Percentiles rank a stretch among this genome's conserved stretches.
Evolutionary conservation across 352 stramenopile genomes (phyloP).

Genomic region (Peronospora destructor): DNA sequence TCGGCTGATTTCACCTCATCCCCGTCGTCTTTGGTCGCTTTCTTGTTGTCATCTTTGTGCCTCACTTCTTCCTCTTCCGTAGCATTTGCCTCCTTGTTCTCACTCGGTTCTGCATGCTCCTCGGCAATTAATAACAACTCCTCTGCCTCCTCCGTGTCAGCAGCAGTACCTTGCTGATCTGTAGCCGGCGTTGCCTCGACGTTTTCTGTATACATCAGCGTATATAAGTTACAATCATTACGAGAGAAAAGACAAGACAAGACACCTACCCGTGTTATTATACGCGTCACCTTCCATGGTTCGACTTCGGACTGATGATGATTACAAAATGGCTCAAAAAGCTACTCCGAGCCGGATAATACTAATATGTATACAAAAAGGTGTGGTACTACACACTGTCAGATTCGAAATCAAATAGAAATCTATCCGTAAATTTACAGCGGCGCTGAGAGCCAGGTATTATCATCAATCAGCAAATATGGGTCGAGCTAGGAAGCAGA

Average conservation of each 20-base stretch:
- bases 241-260: no score
- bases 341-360: no score
- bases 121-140: constrained; percentile 9
- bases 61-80: constrained; percentile 20
- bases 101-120: constrained; percentile 10
- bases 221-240: neutral
- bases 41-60: constrained; percentile 19
- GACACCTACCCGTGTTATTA: no score
- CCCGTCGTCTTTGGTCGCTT: constrained; percentile 25
- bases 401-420: no score
- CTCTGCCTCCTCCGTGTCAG: constrained; percentile 3
- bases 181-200: constrained; percentile 16
- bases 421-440: no score
- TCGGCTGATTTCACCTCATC: constrained; percentile 57
- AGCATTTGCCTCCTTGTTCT: constrained; percentile 33
- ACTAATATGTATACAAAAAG: no score
- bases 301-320: neutral
- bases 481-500: constrained; percentile 68
- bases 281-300: constrained; percentile 32
- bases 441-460: no score
- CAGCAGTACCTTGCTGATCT: constrained; percentile 8
- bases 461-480: constrained; percentile 35
- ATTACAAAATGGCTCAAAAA: no score
- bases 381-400: no score
- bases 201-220: constrained; percentile 7